Conservation (phyloP, 2,329 filamentous ascomycete species). For the Trichothecium roseum region DNA sequence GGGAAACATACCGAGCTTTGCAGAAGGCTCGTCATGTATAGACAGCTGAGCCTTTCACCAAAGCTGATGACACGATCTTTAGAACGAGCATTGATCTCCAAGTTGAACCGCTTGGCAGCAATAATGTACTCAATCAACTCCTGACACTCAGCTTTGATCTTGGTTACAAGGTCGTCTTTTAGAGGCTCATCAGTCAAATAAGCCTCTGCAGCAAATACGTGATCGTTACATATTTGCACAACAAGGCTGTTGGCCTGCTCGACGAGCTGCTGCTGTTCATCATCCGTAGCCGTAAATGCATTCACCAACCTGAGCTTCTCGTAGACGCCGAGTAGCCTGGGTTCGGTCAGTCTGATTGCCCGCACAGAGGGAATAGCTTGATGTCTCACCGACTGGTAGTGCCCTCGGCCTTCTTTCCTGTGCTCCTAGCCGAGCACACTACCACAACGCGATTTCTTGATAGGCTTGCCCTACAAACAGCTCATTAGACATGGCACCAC, state of each 20-base stretch:
- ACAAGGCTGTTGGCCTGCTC: slow-evolving; percentile 65
- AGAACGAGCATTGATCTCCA: slow-evolving; percentile 67
- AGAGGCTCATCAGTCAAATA: slow-evolving; percentile 49
- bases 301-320: slow-evolving; percentile 44
- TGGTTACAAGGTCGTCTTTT: slow-evolving; percentile 46
- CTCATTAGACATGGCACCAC: too few species aligned
- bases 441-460: slow-evolving; percentile 69
- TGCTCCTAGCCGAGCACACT: slow-evolving; percentile 91
- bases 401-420: slow-evolving; percentile 85
- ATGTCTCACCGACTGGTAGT: slow-evolving; percentile 81
- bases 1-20: slow-evolving; percentile 50
- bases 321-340: slow-evolving; percentile 49
- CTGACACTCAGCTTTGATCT: slow-evolving; percentile 70
- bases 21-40: slow-evolving; percentile 78
- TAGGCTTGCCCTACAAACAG: slow-evolving; percentile 32
- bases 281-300: slow-evolving; percentile 39
- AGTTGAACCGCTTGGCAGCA: slow-evolving; percentile 54
- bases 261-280: slow-evolving; percentile 42
- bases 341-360: slow-evolving; percentile 3
- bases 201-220: slow-evolving; percentile 59
- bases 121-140: slow-evolving; percentile 65
- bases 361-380: neutral
- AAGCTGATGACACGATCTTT: slow-evolving; percentile 88
- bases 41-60: slow-evolving; percentile 91
- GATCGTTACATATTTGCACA: slow-evolving; percentile 71